Evolutionary conservation across 306 rosid species (phyloP), one percentile per base, ranked within the genome.

Genomic region (Ammopiptanthus mongolicus): DNA sequence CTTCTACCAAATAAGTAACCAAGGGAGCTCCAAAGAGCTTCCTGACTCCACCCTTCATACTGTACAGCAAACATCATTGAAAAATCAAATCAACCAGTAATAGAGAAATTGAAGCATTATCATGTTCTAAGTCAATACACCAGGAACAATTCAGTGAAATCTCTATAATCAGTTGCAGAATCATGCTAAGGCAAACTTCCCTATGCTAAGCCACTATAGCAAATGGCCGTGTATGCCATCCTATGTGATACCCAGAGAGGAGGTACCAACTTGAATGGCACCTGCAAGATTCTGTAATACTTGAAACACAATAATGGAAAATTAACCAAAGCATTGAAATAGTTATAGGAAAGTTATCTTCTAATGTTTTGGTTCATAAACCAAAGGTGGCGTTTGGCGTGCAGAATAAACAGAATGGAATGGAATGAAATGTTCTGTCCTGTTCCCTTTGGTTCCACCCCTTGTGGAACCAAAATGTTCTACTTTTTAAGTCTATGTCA

Each of bases 11-110:
- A 82, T 78, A 90, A 21, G 93, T 86, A 73, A 96, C 97, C 83
- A 96, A 86, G 58, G 99, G 97, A 47, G 96, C 74, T 55, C 98
- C 99, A 48, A 96, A 86, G 66, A 75, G 85, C 91, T 92, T 92
- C 83, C 84, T 85, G 51, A 83, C 94, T 83, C 75, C 83, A 66
- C 85, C 86, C 87, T 92, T 92, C 77, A 63, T 33, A 56, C 85
- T 86, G 75, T 92, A 85, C 52, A 71, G 71, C 34, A 79, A 61
- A 80, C 84, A 84, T 78, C 91, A 78, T 60, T 64, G 59, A 78
- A 41, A 68, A 58, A 74, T 68, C 67, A 64, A 73, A 78, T 74
- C 65, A 39, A 77, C 50, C 51, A 57, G 57, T 17, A 68, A 74
- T 15, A 56, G 33, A 73, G 23, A 36, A 67, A 69, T 50, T 42